Evolutionary conservation across 1,284 basidiomycete species (phyloP), one percentile per base, ranked within the genome.

Genomic region (Moesziomyces parantarcticus): DNA sequence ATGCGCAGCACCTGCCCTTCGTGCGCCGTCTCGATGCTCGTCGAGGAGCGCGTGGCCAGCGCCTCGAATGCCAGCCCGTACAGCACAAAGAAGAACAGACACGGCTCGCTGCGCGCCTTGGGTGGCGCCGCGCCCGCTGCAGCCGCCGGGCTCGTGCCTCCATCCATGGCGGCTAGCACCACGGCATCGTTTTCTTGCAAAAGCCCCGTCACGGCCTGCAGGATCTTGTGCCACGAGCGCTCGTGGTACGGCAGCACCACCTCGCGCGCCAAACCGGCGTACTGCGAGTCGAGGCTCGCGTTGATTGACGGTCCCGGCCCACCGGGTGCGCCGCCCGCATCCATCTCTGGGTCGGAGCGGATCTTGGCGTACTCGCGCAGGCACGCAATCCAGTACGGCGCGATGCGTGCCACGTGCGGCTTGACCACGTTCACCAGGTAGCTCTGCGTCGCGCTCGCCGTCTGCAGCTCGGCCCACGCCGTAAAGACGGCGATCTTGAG

Each of bases 11-110:
- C 61, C 45, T 49, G 45, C 41, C 87, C 76, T 39, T 81, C 77
- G 0, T 50, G 65, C 55, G 58, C n/a, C 86, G 86, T 7, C 86
- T 84, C 66, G 84, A 79, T 40, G 84, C 84, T 11, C 85, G 79
- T 44, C 81, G 88, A 84, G 25, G 89, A 86, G 59, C 90, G 88
- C 1, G 89, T 88, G 1, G 91, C 90, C 11, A 98, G 86, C 0
- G 92, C 90, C 83, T 99, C 96, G 74, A 93, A 97, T 0, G 96
- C 91, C 21, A 99, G 88, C 13, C 96, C 96, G 80, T 97, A 97
- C 13, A 97, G 84, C 16, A 93, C 88, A 84, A 91, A 94, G 85
- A 97, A 98, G 84, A 93, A 90, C 8, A 90, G 87, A 0, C 90
- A 88, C 0, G 94, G 93, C 62, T 94, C 92, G 44, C 67, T 70